Base-by-base conservation (phyloP, 1,284 basidiomycete species). In the Naganishia cerealis region DNA sequence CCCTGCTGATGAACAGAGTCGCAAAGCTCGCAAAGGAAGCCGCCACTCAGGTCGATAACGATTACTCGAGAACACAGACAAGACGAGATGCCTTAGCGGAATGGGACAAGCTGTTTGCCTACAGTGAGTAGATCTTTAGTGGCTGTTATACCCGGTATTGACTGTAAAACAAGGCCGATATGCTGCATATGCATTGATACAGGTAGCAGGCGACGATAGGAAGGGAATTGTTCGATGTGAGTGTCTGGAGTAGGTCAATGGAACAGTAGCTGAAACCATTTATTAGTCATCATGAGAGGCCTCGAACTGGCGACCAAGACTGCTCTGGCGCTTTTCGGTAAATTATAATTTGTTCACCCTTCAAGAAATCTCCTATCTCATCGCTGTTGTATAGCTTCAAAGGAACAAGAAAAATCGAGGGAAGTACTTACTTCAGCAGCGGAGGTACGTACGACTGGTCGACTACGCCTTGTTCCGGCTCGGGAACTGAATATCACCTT, bases 301-400 rank as follows among this genome's bases (percentile, higher is more conserved):
- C 50, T 63, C 8, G 61, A 63, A 29, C 29, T 63, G 61, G 61
- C 61, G 7, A 63, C 50, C 3, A 63, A 63, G 61, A 63, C 61
- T 3, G 21, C 61, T n/a, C 7, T 63, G 13, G 61, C 61, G 9
- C 61, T 63, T 7, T 63, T 39, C 40, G 61, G 61, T 54, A 29
- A 39, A 48, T 50, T 9, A n/a, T 24, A 1, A 6, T 8, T 1
- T 24, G 24, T 24, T 24, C 21, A 13, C 26, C 16, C 26, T 15
- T 21, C 21, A 18, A 15, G 6, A 18, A 18, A 38, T 13, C 16
- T 56, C 10, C 39, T 38, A n/a, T 38, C 54, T 38, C 1, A 39
- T 18, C 16, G 6, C n/a, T 16, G 13, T 18, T n/a, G 36, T 7
- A 18, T 52, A 63, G 61, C 61, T 29, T 10, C 61, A 10, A 24